These are phyloP conservation scores for Penicillium steckii DNA, from an alignment of 495 filamentous ascomycete genomes.

Conservation along the genomic window DNA sequence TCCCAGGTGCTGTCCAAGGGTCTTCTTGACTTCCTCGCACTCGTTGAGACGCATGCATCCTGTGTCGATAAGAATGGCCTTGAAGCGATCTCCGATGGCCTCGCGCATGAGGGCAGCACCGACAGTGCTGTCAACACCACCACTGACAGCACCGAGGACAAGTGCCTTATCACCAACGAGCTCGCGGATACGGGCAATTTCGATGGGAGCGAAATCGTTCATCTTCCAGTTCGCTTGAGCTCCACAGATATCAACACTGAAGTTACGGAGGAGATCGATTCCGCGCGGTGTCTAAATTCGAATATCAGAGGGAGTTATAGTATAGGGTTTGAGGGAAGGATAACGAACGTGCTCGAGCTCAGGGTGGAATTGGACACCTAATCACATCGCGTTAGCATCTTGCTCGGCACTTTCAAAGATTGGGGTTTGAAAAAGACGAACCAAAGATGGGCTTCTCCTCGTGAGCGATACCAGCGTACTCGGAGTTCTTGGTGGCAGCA, in stretches of 20 bases:
- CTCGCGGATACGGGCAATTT: conserved; percentile 23
- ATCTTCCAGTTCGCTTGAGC: conserved; percentile 22
- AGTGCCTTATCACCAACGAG: conserved; percentile 18
- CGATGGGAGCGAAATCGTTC: conserved; percentile 16
- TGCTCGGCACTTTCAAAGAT: not conserved
- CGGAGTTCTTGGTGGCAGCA: conserved; percentile 23
- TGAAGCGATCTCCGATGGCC: conserved; percentile 83
- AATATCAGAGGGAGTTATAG: conserved; percentile 5
- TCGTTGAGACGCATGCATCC: conserved; percentile 87
- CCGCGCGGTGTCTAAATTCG: conserved; percentile 20
- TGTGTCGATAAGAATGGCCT: conserved; percentile 86
- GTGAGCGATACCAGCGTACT: conserved; percentile 23
- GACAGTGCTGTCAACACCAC: conserved; percentile 89
- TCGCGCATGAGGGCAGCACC: conserved; percentile 82
- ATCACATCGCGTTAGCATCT: conserved; percentile 8
- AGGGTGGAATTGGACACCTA: conserved; percentile 28
- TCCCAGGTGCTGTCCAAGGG: conserved; percentile 70
- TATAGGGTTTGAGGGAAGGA: not conserved
- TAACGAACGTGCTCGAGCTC: conserved; percentile 22
- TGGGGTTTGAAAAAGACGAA: conserved; percentile 6
- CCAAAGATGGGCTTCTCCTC: conserved; percentile 19
- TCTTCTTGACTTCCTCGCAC: conserved; percentile 73
- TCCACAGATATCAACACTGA: conserved; percentile 23
- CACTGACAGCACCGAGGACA: conserved; percentile 48
- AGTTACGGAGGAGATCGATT: conserved; percentile 21